These are phyloP conservation scores for Westerdykella aurantiaca DNA, from an alignment of 2,329 filamentous ascomycete species.

Conservation along the genomic window DNA sequence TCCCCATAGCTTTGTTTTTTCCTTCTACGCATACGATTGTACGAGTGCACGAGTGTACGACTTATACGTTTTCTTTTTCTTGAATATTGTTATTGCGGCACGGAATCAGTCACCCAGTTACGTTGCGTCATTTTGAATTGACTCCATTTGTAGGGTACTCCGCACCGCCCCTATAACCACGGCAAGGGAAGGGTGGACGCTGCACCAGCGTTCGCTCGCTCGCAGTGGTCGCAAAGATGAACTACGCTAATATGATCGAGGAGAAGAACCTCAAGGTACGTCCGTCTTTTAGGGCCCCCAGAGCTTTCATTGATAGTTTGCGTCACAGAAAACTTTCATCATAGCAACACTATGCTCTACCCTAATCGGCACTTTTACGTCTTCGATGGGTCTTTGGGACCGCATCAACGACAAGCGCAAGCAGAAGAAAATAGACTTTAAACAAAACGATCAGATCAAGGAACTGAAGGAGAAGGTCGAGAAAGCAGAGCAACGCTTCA, in stretches of 20 bases:
- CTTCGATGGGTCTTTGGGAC: constrained; percentile 41
- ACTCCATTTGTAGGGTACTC: neutral
- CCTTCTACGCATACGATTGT: no score
- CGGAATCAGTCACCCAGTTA: no score
- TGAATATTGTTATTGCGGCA: no score
- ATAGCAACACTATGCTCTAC: constrained; percentile 42
- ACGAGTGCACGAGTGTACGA: no score
- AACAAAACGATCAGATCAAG: constrained; percentile 33
- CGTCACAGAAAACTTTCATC: constrained; percentile 40
- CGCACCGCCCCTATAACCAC: neutral
- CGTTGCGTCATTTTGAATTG: neutral
- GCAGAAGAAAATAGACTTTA: constrained; percentile 33
- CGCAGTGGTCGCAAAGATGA: constrained; percentile 27
- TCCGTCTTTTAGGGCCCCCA: neutral
- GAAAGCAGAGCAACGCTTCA: constrained; percentile 20
- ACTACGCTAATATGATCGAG: constrained; percentile 43
- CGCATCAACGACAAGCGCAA: constrained; percentile 34
- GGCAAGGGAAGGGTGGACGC: no score
- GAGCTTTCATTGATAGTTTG: neutral
- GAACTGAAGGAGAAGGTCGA: constrained; percentile 28
- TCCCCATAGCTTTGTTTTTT: no score
- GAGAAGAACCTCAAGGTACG: constrained; percentile 41
- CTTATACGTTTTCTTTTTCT: no score
- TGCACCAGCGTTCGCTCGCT: no score
- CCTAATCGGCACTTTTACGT: constrained; percentile 42